Conservation (phyloP, 192 early-diverging fungal species). For the Phlyctochytrium arcticum region DNA sequence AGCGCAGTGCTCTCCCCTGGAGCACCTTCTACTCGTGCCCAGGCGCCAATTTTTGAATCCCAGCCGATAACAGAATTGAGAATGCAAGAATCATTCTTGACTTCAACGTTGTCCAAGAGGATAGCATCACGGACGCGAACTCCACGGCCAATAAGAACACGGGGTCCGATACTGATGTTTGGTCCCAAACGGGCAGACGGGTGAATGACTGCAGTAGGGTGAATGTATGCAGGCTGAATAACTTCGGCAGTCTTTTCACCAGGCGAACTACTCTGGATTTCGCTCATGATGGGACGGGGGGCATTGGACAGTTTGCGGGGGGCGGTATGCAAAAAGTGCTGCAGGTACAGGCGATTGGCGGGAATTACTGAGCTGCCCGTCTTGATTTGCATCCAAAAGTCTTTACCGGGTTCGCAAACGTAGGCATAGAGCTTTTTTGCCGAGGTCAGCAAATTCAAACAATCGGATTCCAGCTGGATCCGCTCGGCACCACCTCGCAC, state of each 20-base stretch:
- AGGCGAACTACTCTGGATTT: background rate
- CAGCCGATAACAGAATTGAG: constrained; percentile 89
- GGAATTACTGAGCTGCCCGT: constrained; percentile 87
- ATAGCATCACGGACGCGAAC: constrained; percentile 92
- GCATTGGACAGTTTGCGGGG: constrained; percentile 65
- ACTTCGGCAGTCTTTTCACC: constrained; percentile 47
- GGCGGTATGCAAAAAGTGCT: constrained; percentile 62
- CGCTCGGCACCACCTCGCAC: constrained; percentile 35
- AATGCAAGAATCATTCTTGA: constrained; percentile 84
- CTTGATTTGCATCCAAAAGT: constrained; percentile 98
- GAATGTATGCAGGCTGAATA: constrained; percentile 89
- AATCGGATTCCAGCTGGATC: constrained; percentile 89
- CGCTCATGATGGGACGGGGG: constrained; percentile 6
- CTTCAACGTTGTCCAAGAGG: constrained; percentile 85
- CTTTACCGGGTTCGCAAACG: constrained; percentile 53
- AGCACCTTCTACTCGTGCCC: constrained; percentile 91
- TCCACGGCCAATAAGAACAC: constrained; percentile 82
- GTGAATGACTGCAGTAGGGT: constrained; percentile 89
- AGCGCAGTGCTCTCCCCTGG: constrained; percentile 59
- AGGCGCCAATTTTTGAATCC: constrained; percentile 89
- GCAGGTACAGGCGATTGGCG: constrained; percentile 89
- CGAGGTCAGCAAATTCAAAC: constrained; percentile 79
- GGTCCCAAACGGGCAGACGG: constrained; percentile 93
- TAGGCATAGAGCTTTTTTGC: constrained; percentile 83
- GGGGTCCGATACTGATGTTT: constrained; percentile 92